Evolutionary conservation across 306 rosid species (phyloP), one percentile per base, ranked within the genome.

Genomic region (Fragaria iinumae): DNA sequence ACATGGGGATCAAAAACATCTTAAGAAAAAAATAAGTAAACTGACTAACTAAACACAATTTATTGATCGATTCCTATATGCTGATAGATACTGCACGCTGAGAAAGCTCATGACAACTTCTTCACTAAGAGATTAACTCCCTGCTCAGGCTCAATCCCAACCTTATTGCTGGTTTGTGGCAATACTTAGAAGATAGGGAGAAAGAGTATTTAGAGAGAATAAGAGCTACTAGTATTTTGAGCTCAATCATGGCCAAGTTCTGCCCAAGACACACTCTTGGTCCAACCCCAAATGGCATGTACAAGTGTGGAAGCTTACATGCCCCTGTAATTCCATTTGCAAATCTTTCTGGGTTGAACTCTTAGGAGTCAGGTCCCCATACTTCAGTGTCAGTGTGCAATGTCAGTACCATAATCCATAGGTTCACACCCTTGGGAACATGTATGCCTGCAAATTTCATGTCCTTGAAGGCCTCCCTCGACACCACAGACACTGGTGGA

Each of bases 301-400:
- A 80, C 48, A 62, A 27, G 25, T 80, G 84, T 29, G 84, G 84
- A 34, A 80, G 45, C 43, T 80, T 80, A 52, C 83, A 80, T 13
- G 80, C 75, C 1, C 76, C 81, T 1, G 81, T 32, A 21, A 71
- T 65, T 13, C 81, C 76, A 8, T 70, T 71, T 11, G 48, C 66
- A 59, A 80, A 80, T 9, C 80, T 72, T 13, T 80, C 76, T 2
- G 83, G 83, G 5, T 75, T 74, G 44, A 80, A 80, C 5, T 48
- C 29, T 11, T 80, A 50, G 11, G 83, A 63, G 12, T 80, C 72
- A 4, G 53, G 69, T 5, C 83, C 83, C 83, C 84, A 69, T 73
- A 0, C 29, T 27, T 27, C 29, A 27, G 29, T 27, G 1, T 27
- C 29, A 27, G 29, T 27, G 29, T 27, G 29, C 29, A 27, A 27